Base-by-base conservation (phyloP, 75 land plant genomes). In the Larix kaempferi region DNA sequence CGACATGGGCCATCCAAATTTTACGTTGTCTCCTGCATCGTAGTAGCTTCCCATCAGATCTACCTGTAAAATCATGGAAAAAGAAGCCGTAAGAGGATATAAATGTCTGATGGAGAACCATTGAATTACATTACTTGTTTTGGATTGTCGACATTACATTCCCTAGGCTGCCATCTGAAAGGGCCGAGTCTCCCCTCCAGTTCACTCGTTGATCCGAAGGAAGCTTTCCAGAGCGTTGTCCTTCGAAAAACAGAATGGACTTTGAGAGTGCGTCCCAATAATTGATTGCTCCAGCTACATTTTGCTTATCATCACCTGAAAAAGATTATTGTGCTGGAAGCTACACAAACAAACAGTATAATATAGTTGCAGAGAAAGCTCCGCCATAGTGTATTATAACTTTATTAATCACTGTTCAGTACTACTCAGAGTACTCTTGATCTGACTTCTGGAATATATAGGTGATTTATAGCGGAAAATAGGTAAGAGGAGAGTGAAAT, bases 121-220 rank as follows among this genome's bases (percentile, higher is more conserved):
- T 12, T 12, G 14, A 58, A 29, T 29, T 29, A 0, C 33, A 29
- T 62, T 25, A 25, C 26, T 8, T 2, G 23, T 2, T 25, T 2
- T 39, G 33, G 27, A 27, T 64, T 64, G n/a, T 29, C 33, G 33
- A 29, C 33, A 35, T 55, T 56, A 78, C 80, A 55, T 78, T 78
- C 4, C 33, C 80, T 0, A 69, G 75, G 2, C 66, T 19, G 22
- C 88, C 89, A 73, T 88, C 89, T 6, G 57, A 41, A 15, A 88
- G 78, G 59, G 89, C 88, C 5, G 89, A 88, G 39, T 88, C 79
- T 3, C 79, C 75, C 15, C 89, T 74, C 89, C 89, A 88, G n/a
- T 58, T 65, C 55, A 84, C 81, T 56, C 89, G 76, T 71, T 88
- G 88, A 19, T 27, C 19, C 5, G 79, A 19, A 29, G 88, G 88